Conservation (phyloP, 176 grass and related monocot genomes). For the Aegilops tauschii region DNA sequence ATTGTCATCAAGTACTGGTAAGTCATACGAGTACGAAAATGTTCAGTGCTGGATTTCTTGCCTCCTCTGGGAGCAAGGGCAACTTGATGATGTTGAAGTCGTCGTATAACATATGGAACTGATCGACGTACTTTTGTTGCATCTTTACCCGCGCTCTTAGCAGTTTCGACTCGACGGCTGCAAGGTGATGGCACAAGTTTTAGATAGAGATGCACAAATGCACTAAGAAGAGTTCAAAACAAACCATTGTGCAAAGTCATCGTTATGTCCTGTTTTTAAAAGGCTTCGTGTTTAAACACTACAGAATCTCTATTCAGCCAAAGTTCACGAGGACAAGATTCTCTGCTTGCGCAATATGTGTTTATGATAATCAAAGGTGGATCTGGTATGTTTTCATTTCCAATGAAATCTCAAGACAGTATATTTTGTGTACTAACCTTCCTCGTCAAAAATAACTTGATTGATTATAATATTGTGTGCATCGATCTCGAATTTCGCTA, state of each 20-base stretch:
- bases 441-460: conserved; percentile 94
- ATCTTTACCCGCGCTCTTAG: conserved; percentile 85
- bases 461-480: conserved; percentile 98
- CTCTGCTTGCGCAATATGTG: background rate
- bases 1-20: background rate
- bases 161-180: conserved; percentile 90
- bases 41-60: conserved; percentile 18
- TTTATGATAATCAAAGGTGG: background rate
- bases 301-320: background rate
- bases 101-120: conserved; percentile 94
- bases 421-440: conserved; percentile 53
- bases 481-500: conserved; percentile 96
- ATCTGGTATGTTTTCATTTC: background rate
- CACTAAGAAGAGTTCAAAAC: background rate
- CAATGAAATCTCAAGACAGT: background rate
- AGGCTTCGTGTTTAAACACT: background rate
- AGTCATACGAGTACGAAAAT: background rate
- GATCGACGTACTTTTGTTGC: conserved; percentile 95
- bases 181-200: conserved; percentile 3
- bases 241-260: background rate
- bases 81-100: conserved; percentile 98
- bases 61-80: conserved; percentile 94
- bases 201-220: conserved; percentile 11
- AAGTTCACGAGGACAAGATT: background rate
- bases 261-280: background rate